Conservation (phyloP, 2,329 filamentous ascomycete genomes). For the Fusarium xyrophilum region DNA sequence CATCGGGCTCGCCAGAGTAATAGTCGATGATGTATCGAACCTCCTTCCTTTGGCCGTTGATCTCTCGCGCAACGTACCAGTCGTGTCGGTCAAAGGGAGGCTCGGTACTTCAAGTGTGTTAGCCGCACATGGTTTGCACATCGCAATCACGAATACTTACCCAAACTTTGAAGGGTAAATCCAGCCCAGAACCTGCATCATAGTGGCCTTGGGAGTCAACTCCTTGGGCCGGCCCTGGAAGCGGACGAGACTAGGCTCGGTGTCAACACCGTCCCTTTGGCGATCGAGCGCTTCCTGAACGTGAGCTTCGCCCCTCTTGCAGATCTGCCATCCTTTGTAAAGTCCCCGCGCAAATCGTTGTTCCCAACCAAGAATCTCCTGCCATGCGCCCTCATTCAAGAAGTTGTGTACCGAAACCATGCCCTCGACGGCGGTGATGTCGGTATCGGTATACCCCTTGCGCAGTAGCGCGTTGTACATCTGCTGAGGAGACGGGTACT, state of each 20-base stretch:
- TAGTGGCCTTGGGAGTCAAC: slow-evolving; percentile 87
- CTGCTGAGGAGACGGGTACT: slow-evolving; percentile 97
- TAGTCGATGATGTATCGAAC: slow-evolving; percentile 97
- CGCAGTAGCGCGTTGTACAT: slow-evolving; percentile 99
- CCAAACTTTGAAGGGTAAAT: slow-evolving; percentile 81
- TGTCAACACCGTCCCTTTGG: slow-evolving; percentile 60
- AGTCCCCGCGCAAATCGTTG: slow-evolving; percentile 80
- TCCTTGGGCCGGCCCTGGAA: slow-evolving; percentile 92
- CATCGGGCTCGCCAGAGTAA: slow-evolving; percentile 83
- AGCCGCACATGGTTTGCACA: slow-evolving; percentile 9
- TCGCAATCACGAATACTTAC: slow-evolving; percentile 54
- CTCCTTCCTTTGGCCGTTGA: slow-evolving; percentile 73
- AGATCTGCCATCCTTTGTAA: slow-evolving; percentile 73
- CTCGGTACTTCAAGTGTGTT: slow-evolving; percentile 65
- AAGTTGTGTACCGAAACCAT: slow-evolving; percentile 99
- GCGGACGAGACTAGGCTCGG: slow-evolving; percentile 76
- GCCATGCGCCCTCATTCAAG: slow-evolving; percentile 96
- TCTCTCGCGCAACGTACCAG: slow-evolving; percentile 85
- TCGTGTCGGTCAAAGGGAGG: slow-evolving; percentile 97
- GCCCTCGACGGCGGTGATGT: slow-evolving; percentile 88
- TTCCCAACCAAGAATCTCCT: slow-evolving; percentile 94
- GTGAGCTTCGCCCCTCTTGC: slow-evolving; percentile 75
- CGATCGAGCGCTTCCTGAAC: slow-evolving; percentile 53
- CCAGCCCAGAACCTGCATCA: slow-evolving; percentile 80
- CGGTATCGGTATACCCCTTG: slow-evolving; percentile 95